These are phyloP conservation scores for Yamadazyma scolyti DNA, from an alignment of 805 yeast species.

Conservation along the genomic window DNA sequence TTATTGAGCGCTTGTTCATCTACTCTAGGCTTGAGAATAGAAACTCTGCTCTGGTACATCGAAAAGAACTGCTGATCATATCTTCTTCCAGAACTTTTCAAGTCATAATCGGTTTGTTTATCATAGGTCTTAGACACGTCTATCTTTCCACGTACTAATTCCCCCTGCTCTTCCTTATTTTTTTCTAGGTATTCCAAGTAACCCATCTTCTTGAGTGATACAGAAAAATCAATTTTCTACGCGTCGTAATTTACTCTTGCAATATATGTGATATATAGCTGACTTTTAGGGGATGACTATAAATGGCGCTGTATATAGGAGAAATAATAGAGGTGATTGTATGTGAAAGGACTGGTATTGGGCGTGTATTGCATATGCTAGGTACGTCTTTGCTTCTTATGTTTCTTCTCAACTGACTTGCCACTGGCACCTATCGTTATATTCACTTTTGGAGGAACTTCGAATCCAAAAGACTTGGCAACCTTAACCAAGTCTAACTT, in stretches of 20 bases:
- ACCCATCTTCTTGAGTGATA: too few relatives aligned
- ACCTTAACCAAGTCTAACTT: slow-evolving; percentile 91
- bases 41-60: slow-evolving; percentile 40
- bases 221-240: too few relatives aligned
- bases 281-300: too few relatives aligned
- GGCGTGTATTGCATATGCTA: too few relatives aligned
- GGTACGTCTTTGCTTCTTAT: slow-evolving; percentile 39
- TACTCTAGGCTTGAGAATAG: slow-evolving; percentile 29
- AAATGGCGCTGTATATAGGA: too few relatives aligned
- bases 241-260: too few relatives aligned
- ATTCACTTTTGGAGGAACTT: slow-evolving; percentile 94
- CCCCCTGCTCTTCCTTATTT: too few relatives aligned
- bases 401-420: slow-evolving; percentile 50
- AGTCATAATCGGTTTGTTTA: slow-evolving; percentile 15
- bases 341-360: too few relatives aligned
- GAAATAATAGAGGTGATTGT: too few relatives aligned
- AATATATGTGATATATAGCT: too few relatives aligned
- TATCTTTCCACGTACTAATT: too few relatives aligned
- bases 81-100: slow-evolving; percentile 20
- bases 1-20: slow-evolving; percentile 30
- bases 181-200: too few relatives aligned
- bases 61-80: slow-evolving; percentile 39
- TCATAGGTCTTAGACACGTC: slow-evolving; percentile 5
- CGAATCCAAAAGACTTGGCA: slow-evolving; percentile 92
- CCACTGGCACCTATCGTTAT: slow-evolving; percentile 94